These are phyloP conservation scores for Trichoderma orchidacearum DNA, from an alignment of 495 filamentous ascomycete species.

Conservation along the genomic window DNA sequence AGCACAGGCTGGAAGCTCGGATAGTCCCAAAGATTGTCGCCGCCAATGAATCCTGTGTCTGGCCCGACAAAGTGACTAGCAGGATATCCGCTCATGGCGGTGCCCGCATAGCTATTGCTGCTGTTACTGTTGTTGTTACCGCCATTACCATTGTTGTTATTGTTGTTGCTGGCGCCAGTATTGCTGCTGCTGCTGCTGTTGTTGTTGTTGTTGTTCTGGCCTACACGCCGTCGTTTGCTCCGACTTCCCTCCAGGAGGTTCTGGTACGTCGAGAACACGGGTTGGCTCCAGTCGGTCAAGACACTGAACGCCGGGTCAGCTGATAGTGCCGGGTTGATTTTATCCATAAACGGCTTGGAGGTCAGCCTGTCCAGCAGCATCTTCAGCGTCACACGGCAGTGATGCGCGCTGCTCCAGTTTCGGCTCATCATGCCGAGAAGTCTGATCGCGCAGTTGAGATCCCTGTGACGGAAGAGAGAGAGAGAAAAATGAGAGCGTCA, in stretches of 20 bases:
- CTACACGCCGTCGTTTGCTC: not conserved
- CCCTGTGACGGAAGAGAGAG: too few species aligned
- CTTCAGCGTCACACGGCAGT: not conserved
- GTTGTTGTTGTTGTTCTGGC: not conserved
- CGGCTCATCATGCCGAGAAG: not conserved
- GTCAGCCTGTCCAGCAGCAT: not conserved
- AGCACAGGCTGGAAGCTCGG: not conserved
- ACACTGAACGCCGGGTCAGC: not conserved
- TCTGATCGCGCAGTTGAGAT: not conserved
- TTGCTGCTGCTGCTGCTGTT: not conserved
- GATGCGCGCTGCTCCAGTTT: not conserved
- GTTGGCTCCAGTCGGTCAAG: not conserved
- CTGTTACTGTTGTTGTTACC: not conserved
- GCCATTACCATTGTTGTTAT: not conserved
- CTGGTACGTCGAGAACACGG: not conserved
- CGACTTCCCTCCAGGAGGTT: not conserved
- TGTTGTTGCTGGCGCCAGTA: not conserved
- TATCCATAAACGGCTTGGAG: not conserved
- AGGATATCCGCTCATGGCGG: not conserved
- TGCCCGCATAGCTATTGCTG: not conserved
- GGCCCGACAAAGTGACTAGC: not conserved
- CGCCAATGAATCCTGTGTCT: not conserved
- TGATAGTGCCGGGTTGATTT: not conserved
- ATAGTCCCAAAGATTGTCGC: not conserved
- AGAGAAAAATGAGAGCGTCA: too few species aligned